Base-by-base conservation (phyloP, 768 basidiomycete species). In the Podaxis pistillaris region DNA sequence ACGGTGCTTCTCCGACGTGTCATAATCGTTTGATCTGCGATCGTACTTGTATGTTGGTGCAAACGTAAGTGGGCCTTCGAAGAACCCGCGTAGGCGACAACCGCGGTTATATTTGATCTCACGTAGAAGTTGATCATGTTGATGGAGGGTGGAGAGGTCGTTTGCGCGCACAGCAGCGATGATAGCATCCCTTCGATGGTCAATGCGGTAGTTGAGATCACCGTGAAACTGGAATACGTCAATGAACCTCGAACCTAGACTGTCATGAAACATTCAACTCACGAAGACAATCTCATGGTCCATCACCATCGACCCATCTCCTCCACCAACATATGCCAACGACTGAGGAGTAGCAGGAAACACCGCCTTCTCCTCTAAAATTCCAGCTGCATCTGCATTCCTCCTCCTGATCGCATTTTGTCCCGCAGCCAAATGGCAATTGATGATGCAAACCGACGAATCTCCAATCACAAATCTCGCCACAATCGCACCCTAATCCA, bases 181-280 rank as follows among this genome's bases (percentile, higher is more conserved):
- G 67, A 96, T 92, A 37, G 85, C 81, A 24, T 98, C 96, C 26
- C 96, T 83, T 1, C 94, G 87, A 68, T 91, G 88, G 74, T 98
- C 96, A 67, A 98, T 96, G 49, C 96, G 94, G 71, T 98, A 99
- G 75, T 99, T 99, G 77, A 99, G 83, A 74, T 98, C 96, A 0
- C 96, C 96, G 64, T 89, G 93, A 53, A 96, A 74, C 92, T 94
- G 62, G 8, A 49, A 1, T 24, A 57, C 38, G 4, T 65, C 17
- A 67, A 52, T 54, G 36, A 64, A 59, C 22, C 11, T 50, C 12
- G 33, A n/a, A 4, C 54, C 38, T 0, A 5, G 26, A 15, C 2
- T 28, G 24, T 13, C 0, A 50, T 8, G 26, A 26, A 37, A 19
- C 36, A 28, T 22, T 15, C 9, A 12, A 83, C 88, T 71, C 70